Evolutionary conservation across 1,284 basidiomycete species (phyloP).

Genomic region (Porodaedalea pini): DNA sequence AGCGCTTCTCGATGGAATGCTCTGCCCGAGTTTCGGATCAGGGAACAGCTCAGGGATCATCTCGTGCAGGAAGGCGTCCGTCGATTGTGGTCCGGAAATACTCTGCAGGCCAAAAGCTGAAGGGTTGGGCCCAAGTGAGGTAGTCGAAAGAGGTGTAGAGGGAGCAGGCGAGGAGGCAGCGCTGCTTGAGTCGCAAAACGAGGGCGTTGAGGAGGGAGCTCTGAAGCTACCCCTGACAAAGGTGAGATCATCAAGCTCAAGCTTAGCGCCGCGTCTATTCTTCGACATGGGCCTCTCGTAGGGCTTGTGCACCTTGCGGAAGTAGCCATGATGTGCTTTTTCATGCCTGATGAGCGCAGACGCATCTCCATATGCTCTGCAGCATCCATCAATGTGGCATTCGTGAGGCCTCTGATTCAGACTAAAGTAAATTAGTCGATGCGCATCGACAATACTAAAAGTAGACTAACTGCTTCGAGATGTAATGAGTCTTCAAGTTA

Average conservation of each 20-base stretch:
- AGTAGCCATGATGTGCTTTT: conserved; percentile 1
- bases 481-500: conserved; percentile 15
- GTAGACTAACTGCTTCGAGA: conserved; percentile 12
- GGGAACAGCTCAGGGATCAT: no score
- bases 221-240: not conserved
- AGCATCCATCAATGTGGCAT: not conserved
- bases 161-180: not conserved
- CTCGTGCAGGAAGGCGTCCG: no score
- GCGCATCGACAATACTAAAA: not conserved
- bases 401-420: not conserved
- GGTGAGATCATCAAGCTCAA: not conserved
- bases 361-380: not conserved
- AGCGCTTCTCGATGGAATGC: no score
- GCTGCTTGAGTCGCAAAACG: not conserved
- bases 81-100: not conserved
- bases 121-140: not conserved
- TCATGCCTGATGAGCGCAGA: conserved; percentile 11
- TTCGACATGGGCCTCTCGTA: not conserved
- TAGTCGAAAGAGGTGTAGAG: not conserved
- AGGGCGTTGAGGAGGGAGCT: not conserved
- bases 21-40: no score
- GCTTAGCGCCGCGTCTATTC: not conserved
- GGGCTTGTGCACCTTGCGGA: not conserved
- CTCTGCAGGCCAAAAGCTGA: no score
- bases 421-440: not conserved